Percentiles rank a stretch among this genome's conserved stretches.
Evolutionary conservation across 495 filamentous ascomycete genomes (phyloP).

Genomic region (Terfezia boudieri): DNA sequence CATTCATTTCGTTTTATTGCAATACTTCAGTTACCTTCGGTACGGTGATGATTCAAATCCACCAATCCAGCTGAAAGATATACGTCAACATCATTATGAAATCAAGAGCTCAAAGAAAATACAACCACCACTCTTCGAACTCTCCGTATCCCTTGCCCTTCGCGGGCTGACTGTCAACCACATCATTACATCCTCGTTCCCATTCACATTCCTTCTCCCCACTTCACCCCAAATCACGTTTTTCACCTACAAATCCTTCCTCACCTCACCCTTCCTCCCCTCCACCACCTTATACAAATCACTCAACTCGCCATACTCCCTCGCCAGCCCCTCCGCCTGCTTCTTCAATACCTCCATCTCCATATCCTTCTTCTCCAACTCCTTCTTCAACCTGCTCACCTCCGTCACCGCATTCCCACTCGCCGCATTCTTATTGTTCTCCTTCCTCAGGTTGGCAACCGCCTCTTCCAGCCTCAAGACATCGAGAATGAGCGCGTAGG

Average conservation of each 20-base stretch:
- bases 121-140: too few relatives aligned
- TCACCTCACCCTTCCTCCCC: conserved; percentile 18
- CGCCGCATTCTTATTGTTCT: conserved; percentile 52
- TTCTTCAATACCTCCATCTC: conserved; percentile 68
- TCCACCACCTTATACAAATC: conserved; percentile 46
- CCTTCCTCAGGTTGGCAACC: conserved; percentile 64
- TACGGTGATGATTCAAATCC: too few relatives aligned
- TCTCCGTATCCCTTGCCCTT: too few relatives aligned
- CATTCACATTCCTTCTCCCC: background rate
- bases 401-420: conserved; percentile 34
- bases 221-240: background rate
- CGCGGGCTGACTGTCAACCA: too few relatives aligned
- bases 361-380: conserved; percentile 46
- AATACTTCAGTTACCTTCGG: too few relatives aligned
- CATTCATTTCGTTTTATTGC: too few relatives aligned
- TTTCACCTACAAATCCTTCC: conserved; percentile 20
- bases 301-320: conserved; percentile 64
- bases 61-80: too few relatives aligned
- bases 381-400: conserved; percentile 30
- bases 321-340: conserved; percentile 50
- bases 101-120: too few relatives aligned
- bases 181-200: too few relatives aligned
- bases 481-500: conserved; percentile 93
- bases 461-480: conserved; percentile 81
- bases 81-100: too few relatives aligned